Base-by-base conservation (phyloP, 306 rosid genomes). In the Boehmeria nivea region DNA sequence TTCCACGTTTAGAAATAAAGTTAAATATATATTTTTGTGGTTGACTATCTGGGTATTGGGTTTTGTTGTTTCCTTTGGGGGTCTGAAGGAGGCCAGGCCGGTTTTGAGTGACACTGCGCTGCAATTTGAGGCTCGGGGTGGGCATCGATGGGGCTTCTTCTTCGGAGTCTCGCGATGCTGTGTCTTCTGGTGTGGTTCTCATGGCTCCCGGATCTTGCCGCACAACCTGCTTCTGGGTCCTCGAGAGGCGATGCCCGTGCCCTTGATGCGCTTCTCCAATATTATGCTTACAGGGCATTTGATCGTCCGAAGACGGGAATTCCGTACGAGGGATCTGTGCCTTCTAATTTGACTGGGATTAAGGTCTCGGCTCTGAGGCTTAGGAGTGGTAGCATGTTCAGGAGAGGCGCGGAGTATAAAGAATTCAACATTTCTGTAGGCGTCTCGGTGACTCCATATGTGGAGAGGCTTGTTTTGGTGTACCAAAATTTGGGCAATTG, bases 391-490 rank as follows among this genome's bases (percentile, higher is more conserved):
- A 93, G 99, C 81, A 73, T 93, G 51, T 77, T 69, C 69, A 76
- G 95, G 59, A 77, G 48, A 60, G 99, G 96, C 24, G 71, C 70
- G 62, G 38, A 40, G 70, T 93, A 75, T 83, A 66, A 81, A 31
- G 99, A 87, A 76, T 84, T 87, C 57, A 67, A 22, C 12, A 81
- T 93, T 57, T 86, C 89, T 0, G 15, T 0, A 1, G 95, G 95
- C 16, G 67, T 87, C 40, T 39, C 26, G 8, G 94, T 37, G 73
- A 69, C n/a, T 0, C 94, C 79, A 3, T 87, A 82, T 72, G 99
- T 76, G 12, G 50, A 74, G 77, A 91, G 99, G 68, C 76, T 91
- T 66, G 84, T 87, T 73, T 76, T 91, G 51, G 89, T 93, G 74
- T 93, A 93, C 81, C 99, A 87, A 68, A 81, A 85, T 69, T 55